Percentiles rank a stretch among this genome's conserved stretches.
These are phyloP conservation scores for Vaccinium myrtillus DNA, from an alignment of 148 eudicot species.

Conservation along the genomic window DNA sequence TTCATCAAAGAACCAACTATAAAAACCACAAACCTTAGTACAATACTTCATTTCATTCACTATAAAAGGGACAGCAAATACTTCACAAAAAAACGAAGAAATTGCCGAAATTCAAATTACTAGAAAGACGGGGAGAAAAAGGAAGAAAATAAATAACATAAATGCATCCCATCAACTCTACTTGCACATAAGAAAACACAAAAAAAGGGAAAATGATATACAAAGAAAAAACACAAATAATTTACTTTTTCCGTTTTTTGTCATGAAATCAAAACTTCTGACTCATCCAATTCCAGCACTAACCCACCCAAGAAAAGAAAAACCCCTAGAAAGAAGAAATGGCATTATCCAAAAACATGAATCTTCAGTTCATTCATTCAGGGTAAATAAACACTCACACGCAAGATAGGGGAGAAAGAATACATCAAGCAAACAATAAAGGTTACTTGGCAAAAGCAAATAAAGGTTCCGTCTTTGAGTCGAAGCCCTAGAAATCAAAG, in stretches of 20 bases:
- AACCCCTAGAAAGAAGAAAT: not conserved
- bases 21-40: not conserved
- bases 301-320: not conserved
- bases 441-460: not conserved
- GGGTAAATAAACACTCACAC: not conserved
- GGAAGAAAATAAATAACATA: not conserved
- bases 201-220: not conserved
- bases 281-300: not conserved
- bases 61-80: not conserved
- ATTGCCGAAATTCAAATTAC: not conserved
- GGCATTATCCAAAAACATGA: not conserved
- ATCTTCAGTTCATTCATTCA: not conserved
- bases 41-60: not conserved
- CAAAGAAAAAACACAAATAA: not conserved
- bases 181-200: not conserved
- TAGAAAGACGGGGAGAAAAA: not conserved
- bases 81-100: no score
- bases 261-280: not conserved
- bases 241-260: not conserved
- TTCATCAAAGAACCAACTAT: not conserved
- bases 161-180: not conserved
- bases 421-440: not conserved
- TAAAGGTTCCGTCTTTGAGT: not conserved
- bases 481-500: constrained; percentile 10
- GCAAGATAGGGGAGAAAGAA: not conserved